Conservation (phyloP, 2,329 filamentous ascomycete genomes). For the Monilinia polystroma region DNA sequence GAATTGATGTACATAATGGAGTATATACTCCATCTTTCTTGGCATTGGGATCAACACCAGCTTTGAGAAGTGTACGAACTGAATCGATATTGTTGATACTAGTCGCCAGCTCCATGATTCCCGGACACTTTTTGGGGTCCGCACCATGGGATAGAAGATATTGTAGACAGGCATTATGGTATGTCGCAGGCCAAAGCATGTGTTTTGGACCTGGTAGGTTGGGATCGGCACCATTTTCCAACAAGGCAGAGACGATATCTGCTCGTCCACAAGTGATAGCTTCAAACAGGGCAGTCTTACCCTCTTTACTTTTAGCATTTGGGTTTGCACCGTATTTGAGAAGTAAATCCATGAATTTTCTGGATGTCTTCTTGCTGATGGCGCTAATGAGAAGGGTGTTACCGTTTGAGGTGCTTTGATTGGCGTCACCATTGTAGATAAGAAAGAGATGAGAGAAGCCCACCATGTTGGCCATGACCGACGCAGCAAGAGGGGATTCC, state of each 20-base stretch:
- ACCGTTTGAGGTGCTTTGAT: constrained; percentile 54
- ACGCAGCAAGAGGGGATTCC: constrained; percentile 55
- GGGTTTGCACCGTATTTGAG: constrained; percentile 59
- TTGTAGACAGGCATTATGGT: constrained; percentile 57
- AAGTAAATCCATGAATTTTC: constrained; percentile 56
- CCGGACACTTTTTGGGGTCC: constrained; percentile 58
- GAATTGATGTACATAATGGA: constrained; percentile 65
- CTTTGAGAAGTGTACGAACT: constrained; percentile 55
- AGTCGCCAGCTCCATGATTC: constrained; percentile 63
- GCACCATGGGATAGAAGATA: constrained; percentile 59
- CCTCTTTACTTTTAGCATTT: constrained; percentile 59
- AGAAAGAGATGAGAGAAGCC: constrained; percentile 60
- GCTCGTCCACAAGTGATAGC: constrained; percentile 56
- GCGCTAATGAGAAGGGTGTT: constrained; percentile 59
- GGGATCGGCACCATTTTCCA: constrained; percentile 62
- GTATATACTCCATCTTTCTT: constrained; percentile 68
- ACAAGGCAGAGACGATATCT: constrained; percentile 54
- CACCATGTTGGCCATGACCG: constrained; percentile 52
- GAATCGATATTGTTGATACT: constrained; percentile 64
- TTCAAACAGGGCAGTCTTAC: constrained; percentile 62
- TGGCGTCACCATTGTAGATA: constrained; percentile 59
- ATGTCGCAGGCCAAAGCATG: constrained; percentile 64
- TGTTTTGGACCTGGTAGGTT: constrained; percentile 70
- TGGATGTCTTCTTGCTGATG: constrained; percentile 58
- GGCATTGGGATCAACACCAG: constrained; percentile 59